Evolutionary conservation across 176 grass and related monocot genomes (phyloP).

Genomic region (Musa itinerans): DNA sequence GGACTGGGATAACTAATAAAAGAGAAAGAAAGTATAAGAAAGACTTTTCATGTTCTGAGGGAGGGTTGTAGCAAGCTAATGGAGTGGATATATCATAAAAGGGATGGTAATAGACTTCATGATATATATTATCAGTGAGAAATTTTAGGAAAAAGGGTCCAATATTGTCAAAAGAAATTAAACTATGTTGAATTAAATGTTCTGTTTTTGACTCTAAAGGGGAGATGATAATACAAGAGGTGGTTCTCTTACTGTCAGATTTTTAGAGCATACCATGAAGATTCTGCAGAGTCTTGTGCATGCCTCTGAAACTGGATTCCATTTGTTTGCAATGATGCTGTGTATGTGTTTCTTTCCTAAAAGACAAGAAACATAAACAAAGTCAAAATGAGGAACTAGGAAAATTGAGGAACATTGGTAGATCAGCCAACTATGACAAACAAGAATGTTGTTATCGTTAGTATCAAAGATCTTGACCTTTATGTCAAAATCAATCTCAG

Average conservation of each 20-base stretch:
- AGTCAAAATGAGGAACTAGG: slow-evolving; percentile 16
- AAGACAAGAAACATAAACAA: slow-evolving; percentile 36
- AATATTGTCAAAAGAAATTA: neutral
- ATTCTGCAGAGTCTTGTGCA: slow-evolving; percentile 23
- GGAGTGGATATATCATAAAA: neutral
- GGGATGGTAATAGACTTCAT: neutral
- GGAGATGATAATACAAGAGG: neutral
- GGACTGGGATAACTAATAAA: slow-evolving; percentile 11
- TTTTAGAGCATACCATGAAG: slow-evolving; percentile 17
- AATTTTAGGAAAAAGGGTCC: neutral
- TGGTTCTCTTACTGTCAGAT: neutral
- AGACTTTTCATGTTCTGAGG: neutral
- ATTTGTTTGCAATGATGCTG: neutral
- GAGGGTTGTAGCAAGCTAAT: neutral
- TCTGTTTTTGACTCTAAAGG: neutral
- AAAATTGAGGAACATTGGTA: slow-evolving; percentile 8
- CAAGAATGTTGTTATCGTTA: neutral
- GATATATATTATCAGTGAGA: neutral
- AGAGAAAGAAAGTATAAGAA: neutral
- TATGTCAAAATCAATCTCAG: slow-evolving; percentile 22
- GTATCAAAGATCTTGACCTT: neutral
- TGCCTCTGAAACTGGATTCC: neutral
- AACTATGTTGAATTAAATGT: neutral
- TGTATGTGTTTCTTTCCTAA: slow-evolving; percentile 36
- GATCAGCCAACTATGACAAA: slow-evolving; percentile 10